Evolutionary conservation across 306 rosid species (phyloP).

Genomic region (Luffa aegyptiaca): DNA sequence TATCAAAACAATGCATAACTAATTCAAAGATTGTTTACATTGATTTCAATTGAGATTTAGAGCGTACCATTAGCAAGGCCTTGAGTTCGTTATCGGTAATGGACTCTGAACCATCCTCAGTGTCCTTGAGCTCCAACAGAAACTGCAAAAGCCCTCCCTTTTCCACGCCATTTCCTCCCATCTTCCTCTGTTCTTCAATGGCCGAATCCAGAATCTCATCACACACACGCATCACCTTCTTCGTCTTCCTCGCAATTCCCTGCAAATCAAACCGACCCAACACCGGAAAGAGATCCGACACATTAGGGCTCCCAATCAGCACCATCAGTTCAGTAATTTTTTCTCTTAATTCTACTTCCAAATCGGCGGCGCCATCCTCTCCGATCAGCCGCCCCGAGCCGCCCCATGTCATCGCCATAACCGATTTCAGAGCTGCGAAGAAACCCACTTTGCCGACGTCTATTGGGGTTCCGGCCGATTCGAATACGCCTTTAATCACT

Average conservation of each 20-base stretch:
- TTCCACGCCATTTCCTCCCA: not conserved
- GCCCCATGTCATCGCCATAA: not conserved
- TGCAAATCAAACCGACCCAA: conserved; percentile 4
- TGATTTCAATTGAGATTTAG: no score
- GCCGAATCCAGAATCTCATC: not conserved
- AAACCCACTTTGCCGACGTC: not conserved
- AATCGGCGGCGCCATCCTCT: not conserved
- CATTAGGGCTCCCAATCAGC: not conserved
- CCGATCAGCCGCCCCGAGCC: not conserved
- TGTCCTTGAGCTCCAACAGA: not conserved
- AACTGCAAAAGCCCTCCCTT: not conserved
- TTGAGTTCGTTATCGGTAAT: not conserved
- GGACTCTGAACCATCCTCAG: not conserved
- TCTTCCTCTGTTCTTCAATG: not conserved
- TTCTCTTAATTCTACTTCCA: not conserved
- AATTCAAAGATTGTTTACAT: no score
- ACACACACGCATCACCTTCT: not conserved
- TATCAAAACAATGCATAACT: no score
- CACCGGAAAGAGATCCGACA: not conserved
- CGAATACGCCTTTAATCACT: not conserved
- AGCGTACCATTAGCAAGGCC: conserved; percentile 1
- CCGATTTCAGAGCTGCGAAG: not conserved
- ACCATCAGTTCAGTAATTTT: not conserved
- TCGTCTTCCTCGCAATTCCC: not conserved
- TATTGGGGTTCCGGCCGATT: not conserved